A percentile compares a stretch with the other conserved stretches of the same genome.
Evolutionary conservation across 1,284 basidiomycete genomes (phyloP).

Genomic region (Ceratobasidium sp.): DNA sequence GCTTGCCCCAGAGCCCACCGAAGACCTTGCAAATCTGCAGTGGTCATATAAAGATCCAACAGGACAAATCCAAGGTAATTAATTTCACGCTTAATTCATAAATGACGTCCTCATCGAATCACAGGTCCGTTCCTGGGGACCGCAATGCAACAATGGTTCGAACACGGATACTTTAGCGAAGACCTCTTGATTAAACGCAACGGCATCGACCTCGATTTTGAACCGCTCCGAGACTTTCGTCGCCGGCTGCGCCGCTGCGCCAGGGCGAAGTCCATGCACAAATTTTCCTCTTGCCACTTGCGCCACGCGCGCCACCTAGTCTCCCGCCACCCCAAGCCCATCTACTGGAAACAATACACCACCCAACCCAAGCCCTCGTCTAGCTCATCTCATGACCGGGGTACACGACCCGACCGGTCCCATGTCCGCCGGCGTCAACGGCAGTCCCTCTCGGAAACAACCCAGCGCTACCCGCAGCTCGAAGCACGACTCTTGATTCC

Average conservation of each 20-base stretch:
- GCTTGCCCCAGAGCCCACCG: constrained; percentile 55
- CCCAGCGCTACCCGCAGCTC: background rate
- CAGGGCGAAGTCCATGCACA: constrained; percentile 11
- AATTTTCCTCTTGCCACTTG: constrained; percentile 34
- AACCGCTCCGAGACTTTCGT: constrained; percentile 49
- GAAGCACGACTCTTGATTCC: constrained; percentile 21
- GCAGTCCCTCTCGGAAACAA: background rate
- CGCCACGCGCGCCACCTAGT: constrained; percentile 38
- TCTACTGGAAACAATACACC: constrained; percentile 14
- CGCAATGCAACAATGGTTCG: constrained; percentile 96
- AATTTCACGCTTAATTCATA: background rate
- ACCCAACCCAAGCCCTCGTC: constrained; percentile 14
- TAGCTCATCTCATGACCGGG: constrained; percentile 16
- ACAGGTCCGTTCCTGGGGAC: constrained; percentile 89
- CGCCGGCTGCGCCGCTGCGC: constrained; percentile 42
- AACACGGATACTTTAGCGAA: constrained; percentile 88
- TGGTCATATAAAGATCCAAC: constrained; percentile 94
- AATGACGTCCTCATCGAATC: constrained; percentile 40
- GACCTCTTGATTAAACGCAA: constrained; percentile 84
- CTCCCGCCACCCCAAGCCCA: constrained; percentile 27
- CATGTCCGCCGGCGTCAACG: constrained; percentile 10
- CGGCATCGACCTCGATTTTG: constrained; percentile 48
- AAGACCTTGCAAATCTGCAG: constrained; percentile 72
- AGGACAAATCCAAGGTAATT: constrained; percentile 84
- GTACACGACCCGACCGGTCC: constrained; percentile 15